Percentiles rank a stretch among this genome's conserved stretches.
Conservation (phyloP, 495 filamentous ascomycete species). For the Podospora pseudoanserina region DNA sequence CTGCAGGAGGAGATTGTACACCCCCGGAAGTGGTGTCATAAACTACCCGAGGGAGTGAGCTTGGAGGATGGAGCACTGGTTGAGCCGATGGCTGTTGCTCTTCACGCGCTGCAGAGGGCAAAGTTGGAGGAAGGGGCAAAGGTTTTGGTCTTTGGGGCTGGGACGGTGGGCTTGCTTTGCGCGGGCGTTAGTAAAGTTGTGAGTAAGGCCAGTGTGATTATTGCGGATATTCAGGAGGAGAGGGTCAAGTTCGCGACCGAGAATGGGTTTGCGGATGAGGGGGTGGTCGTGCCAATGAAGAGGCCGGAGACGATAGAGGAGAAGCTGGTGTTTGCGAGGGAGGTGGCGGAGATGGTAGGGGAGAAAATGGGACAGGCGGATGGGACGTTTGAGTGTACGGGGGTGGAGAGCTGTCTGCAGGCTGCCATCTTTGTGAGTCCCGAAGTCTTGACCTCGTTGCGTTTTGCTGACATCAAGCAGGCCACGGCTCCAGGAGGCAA, state of each 20-base stretch:
- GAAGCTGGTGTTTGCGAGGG: slow-evolving; percentile 58
- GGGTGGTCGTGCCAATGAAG: slow-evolving; percentile 56
- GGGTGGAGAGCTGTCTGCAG: slow-evolving; percentile 81
- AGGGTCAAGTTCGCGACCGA: slow-evolving; percentile 67
- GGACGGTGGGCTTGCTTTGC: slow-evolving; percentile 73
- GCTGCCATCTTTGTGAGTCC: slow-evolving; percentile 72
- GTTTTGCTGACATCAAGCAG: slow-evolving; percentile 25
- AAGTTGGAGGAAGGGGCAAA: slow-evolving; percentile 49
- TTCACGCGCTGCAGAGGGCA: slow-evolving; percentile 68
- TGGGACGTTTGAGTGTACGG: slow-evolving; percentile 90
- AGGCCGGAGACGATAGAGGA: slow-evolving; percentile 54
- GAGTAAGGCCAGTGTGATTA: slow-evolving; percentile 47
- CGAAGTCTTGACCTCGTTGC: not conserved
- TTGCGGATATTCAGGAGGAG: slow-evolving; percentile 75
- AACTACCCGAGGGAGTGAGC: slow-evolving; percentile 61
- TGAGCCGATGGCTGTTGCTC: slow-evolving; percentile 75
- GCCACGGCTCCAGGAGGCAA: slow-evolving; percentile 72
- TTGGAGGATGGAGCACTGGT: slow-evolving; percentile 69
- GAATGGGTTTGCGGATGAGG: slow-evolving; percentile 64
- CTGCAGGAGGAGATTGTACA: slow-evolving; percentile 76
- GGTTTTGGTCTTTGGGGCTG: slow-evolving; percentile 75
- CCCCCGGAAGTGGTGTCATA: slow-evolving; percentile 64
- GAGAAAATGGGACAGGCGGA: slow-evolving; percentile 57
- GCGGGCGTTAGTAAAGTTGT: slow-evolving; percentile 59
- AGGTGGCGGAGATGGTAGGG: slow-evolving; percentile 54